Evolutionary conservation across 768 basidiomycete species (phyloP), one percentile per base, ranked within the genome.

Genomic region (Serendipita vermifera): DNA sequence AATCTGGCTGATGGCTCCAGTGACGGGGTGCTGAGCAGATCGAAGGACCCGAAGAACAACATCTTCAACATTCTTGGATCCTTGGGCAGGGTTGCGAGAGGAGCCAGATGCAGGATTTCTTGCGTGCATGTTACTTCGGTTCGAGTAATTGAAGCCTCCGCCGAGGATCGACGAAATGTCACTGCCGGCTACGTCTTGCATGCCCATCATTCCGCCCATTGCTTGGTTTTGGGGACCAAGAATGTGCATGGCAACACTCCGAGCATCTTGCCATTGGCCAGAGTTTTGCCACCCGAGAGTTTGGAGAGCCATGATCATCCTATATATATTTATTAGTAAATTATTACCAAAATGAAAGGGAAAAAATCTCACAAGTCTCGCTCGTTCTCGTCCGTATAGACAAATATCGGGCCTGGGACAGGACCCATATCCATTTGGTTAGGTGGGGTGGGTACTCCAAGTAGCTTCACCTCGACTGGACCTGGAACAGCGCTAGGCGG

Each of bases 221-320:
- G 20, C 33, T 43, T 26, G n/a, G 57, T 40, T 27, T 35, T n/a
- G 7, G 55, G 75, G 83, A 35, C 87, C 85, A 29, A 96, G 87
- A 61, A 96, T 96, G 29, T 91, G 79, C 79, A 92, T 82, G 13
- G 92, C 92, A 33, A 96, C 86, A 57, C 90, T 87, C 68, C 87
- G 85, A 2, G 92, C 91, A 55, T 92, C 88, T 62, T 93, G 90
- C 27, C 94, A 82, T 64, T 91, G 87, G 46, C 92, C 92, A 0
- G 91, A 94, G 88, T 96, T 93, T 73, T 94, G 92, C 60, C 96
- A 72, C 0, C 93, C 93, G 15, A 97, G 91, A 13, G 94, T 90
- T 65, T 94, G 91, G 3, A 97, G 74, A 54, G 92, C 92, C 55
- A 96, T 79, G 67, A 94, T 93, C 89, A 97, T 93, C 61, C 89